Conservation (phyloP, 2,329 filamentous ascomycete genomes). For the Akanthomyces muscarius region DNA sequence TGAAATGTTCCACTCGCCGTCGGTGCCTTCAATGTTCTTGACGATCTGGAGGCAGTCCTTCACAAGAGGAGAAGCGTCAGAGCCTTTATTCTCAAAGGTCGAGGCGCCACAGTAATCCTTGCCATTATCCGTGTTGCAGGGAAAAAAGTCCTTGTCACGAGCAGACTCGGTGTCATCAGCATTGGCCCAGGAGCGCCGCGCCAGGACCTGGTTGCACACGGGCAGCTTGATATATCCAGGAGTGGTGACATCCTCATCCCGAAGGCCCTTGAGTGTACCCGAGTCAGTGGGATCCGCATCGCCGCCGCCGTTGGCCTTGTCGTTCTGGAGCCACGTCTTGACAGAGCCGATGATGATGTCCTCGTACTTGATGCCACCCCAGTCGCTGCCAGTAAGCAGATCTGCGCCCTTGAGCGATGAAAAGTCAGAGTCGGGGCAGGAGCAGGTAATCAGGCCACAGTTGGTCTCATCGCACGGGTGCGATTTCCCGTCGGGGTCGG, state of each 20-base stretch:
- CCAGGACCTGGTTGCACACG: slow-evolving; percentile 33
- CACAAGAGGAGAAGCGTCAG: slow-evolving; percentile 30
- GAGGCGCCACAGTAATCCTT: slow-evolving; percentile 28
- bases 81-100: slow-evolving; percentile 33
- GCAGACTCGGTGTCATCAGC: slow-evolving; percentile 18
- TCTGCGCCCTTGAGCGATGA: slow-evolving; percentile 27
- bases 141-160: slow-evolving; percentile 26
- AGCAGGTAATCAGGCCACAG: slow-evolving; percentile 15
- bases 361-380: slow-evolving; percentile 25
- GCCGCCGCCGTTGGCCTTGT: slow-evolving; percentile 29
- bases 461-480: not conserved
- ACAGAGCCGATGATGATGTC: slow-evolving; percentile 26
- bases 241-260: slow-evolving; percentile 29
- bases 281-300: slow-evolving; percentile 25
- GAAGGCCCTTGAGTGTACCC: slow-evolving; percentile 23
- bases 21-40: slow-evolving; percentile 28
- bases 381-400: slow-evolving; percentile 24
- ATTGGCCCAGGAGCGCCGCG: slow-evolving; percentile 31
- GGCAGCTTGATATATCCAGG: slow-evolving; percentile 36
- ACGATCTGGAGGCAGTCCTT: slow-evolving; percentile 34
- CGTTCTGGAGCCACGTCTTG: slow-evolving; percentile 25
- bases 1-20: slow-evolving; percentile 1
- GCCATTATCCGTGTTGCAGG: slow-evolving; percentile 30
- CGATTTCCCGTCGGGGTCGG: slow-evolving; percentile 24
- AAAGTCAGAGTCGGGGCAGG: slow-evolving; percentile 25